Evolutionary conservation across 2,329 filamentous ascomycete species (phyloP), one percentile per base, ranked within the genome.

Genomic region (Fusarium domesticum): DNA sequence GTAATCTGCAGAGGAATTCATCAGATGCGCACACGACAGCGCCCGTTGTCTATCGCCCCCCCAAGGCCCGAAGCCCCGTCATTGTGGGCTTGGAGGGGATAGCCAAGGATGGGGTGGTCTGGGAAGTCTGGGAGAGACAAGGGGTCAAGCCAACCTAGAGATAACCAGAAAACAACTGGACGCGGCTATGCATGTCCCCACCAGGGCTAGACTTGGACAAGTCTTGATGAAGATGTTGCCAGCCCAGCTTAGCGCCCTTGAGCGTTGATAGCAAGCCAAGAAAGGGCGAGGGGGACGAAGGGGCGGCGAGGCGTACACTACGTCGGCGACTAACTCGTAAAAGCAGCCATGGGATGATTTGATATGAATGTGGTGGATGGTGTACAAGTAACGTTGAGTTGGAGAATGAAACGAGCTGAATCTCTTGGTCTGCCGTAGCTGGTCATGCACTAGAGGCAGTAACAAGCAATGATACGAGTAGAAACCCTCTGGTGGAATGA

Each of bases 231-330:
- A 48, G 39, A 48, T 46, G 48, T 45, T 42, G 49, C 36, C 42
- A 46, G 48, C 46, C 36, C 42, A 46, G 48, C 46, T 43, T 57
- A 57, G 56, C 45, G 51, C 28, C 19, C 45, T 56, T 43, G 42
- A 10, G 14, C 23, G 34, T n/a, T n/a, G n/a, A n/a, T n/a, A n/a
- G n/a, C n/a, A n/a, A n/a, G n/a, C n/a, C n/a, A n/a, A n/a, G n/a
- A n/a, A n/a, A n/a, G n/a, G n/a, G n/a, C n/a, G n/a, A n/a, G n/a
- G n/a, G n/a, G n/a, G n/a, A n/a, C n/a, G n/a, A n/a, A n/a, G n/a
- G n/a, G n/a, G n/a, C n/a, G n/a, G n/a, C n/a, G n/a, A n/a, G n/a
- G n/a, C n/a, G n/a, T n/a, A n/a, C n/a, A n/a, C n/a, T n/a, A n/a
- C n/a, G n/a, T n/a, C n/a, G n/a, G n/a, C n/a, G n/a, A n/a, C n/a